Conservation (phyloP, 1,284 basidiomycete species). For the Pseudozyma sp. region DNA sequence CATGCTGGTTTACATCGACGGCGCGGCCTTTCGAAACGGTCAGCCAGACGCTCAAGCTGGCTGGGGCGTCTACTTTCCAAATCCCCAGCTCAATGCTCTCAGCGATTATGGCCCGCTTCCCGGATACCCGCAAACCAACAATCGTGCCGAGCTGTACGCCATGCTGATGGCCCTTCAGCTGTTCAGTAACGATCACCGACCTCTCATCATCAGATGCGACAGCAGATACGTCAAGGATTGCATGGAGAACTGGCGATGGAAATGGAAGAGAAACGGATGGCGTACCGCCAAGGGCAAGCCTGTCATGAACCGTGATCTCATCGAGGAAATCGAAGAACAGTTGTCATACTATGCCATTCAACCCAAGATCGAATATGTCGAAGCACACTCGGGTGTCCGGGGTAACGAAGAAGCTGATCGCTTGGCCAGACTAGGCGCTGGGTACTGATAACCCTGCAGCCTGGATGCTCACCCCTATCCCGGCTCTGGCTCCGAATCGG, state of each 20-base stretch:
- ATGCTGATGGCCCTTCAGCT: slow-evolving; percentile 80
- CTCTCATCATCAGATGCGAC: slow-evolving; percentile 77
- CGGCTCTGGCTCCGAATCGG: too few relatives aligned
- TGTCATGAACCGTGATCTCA: slow-evolving; percentile 77
- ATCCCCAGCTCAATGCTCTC: slow-evolving; percentile 69
- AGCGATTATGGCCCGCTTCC: slow-evolving; percentile 82
- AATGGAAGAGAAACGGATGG: slow-evolving; percentile 75
- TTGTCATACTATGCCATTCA: slow-evolving; percentile 14
- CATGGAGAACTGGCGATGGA: slow-evolving; percentile 75
- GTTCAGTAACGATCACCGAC: slow-evolving; percentile 71
- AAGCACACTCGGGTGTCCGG: slow-evolving; percentile 77
- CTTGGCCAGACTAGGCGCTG: slow-evolving; percentile 6
- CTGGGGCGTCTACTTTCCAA: slow-evolving; percentile 59
- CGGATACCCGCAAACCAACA: slow-evolving; percentile 82
- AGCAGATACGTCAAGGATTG: slow-evolving; percentile 67
- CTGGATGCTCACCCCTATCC: too few relatives aligned
- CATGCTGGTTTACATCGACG: slow-evolving; percentile 78
- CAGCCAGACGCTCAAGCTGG: slow-evolving; percentile 47
- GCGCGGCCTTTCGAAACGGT: slow-evolving; percentile 83
- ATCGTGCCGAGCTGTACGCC: slow-evolving; percentile 85
- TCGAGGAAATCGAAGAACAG: slow-evolving; percentile 73
- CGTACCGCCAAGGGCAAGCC: slow-evolving; percentile 71
- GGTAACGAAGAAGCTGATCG: slow-evolving; percentile 84
- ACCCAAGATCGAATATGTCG: slow-evolving; percentile 75
- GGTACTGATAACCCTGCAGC: too few relatives aligned